phyloP scores from a whole-genome alignment of 257 asterid genomes.

The Jaltomata sinuosa region DNA sequence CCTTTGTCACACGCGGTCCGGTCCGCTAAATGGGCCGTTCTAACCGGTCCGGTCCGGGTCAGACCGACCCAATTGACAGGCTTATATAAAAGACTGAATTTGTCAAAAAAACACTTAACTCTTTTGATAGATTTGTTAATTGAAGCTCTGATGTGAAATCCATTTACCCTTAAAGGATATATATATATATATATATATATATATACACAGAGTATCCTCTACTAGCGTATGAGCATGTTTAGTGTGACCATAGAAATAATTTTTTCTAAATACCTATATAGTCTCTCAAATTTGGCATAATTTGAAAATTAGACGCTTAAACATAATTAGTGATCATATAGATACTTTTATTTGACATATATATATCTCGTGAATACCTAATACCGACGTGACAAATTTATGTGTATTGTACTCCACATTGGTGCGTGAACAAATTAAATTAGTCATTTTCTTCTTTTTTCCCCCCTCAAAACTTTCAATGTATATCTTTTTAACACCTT shows the following conservation, averaged over 20 bases:
- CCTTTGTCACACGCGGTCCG: no score
- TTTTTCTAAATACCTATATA: neutral
- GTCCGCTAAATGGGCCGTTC: no score
- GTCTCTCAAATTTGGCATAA: neutral
- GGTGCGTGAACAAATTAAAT: no score
- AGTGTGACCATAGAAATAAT: neutral
- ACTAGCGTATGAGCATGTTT: neutral
- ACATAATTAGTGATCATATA: neutral
- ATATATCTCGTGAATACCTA: neutral
- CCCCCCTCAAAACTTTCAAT: no score
- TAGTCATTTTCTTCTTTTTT: no score
- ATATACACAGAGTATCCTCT: neutral
- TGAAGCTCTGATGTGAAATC: neutral
- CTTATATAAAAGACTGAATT: neutral
- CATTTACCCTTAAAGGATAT: neutral
- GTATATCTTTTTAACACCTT: no score
- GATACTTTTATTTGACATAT: neutral
- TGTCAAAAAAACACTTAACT: neutral
- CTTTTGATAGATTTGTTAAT: neutral
- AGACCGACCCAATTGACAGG: no score
- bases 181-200: neutral
- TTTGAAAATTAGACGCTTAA: neutral
- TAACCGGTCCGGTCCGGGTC: no score
- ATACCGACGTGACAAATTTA: neutral
- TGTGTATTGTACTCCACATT: no score